These are phyloP conservation scores for Neurospora africana DNA, from an alignment of 495 filamentous ascomycete species.

Conservation along the genomic window DNA sequence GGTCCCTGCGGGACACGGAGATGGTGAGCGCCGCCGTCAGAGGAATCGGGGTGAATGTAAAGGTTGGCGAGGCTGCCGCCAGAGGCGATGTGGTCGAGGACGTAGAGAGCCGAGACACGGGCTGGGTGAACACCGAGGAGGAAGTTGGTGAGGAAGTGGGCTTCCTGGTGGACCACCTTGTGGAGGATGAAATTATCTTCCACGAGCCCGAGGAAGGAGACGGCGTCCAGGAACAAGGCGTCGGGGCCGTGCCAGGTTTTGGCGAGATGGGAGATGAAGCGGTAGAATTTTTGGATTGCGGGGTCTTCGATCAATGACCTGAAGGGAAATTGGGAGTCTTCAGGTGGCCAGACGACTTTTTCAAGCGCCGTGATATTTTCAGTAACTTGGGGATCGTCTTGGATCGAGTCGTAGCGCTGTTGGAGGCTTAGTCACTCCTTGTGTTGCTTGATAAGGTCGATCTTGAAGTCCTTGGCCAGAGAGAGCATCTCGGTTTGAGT, in stretches of 20 bases:
- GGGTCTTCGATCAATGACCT: constrained; percentile 2
- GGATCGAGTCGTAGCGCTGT: constrained; percentile 16
- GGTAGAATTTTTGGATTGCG: background rate
- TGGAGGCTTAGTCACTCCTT: constrained; percentile 24
- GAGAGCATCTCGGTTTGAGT: constrained; percentile 33
- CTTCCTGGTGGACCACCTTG: background rate
- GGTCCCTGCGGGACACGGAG: constrained; percentile 5
- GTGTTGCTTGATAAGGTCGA: constrained; percentile 36
- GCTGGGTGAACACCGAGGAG: constrained; percentile 35
- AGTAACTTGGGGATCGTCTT: constrained; percentile 2
- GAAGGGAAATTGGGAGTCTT: background rate
- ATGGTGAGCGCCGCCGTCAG: constrained; percentile 9
- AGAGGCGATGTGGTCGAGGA: constrained; percentile 40
- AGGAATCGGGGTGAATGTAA: constrained; percentile 20
- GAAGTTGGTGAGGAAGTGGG: constrained; percentile 27
- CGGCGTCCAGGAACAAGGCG: constrained; percentile 15
- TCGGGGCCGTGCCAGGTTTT: constrained; percentile 5
- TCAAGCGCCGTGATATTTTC: background rate
- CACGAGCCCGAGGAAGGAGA: constrained; percentile 22
- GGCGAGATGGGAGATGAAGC: background rate
- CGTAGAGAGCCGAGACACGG: constrained; percentile 35
- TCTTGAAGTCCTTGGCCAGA: constrained; percentile 23
- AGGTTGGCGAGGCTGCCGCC: constrained; percentile 34
- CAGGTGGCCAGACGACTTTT: background rate
- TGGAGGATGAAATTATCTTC: constrained; percentile 10